These are phyloP conservation scores for Pythium angustatum DNA, from an alignment of 352 stramenopile species.

Conservation along the genomic window DNA sequence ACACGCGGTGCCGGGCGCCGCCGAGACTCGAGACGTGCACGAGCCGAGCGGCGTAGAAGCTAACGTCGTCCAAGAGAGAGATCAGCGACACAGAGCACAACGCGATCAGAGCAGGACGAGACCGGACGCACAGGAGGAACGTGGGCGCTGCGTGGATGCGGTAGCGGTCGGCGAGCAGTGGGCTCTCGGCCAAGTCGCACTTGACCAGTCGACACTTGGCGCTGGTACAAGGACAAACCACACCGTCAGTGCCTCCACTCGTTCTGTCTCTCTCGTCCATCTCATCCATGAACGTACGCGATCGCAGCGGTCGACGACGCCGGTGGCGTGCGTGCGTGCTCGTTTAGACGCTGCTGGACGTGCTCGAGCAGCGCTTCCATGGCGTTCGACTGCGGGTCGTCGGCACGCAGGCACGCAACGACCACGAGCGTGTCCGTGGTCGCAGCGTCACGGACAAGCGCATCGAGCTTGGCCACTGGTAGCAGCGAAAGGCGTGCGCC, in stretches of 20 bases:
- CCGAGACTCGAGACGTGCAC: slow-evolving; percentile 68
- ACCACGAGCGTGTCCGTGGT: slow-evolving; percentile 56
- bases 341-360: slow-evolving; percentile 41
- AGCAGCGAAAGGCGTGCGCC: slow-evolving; percentile 43
- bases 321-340: slow-evolving; percentile 4
- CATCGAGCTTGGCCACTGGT: slow-evolving; percentile 45
- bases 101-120: background rate
- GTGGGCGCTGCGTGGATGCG: slow-evolving; percentile 70
- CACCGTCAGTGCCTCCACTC: background rate
- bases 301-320: slow-evolving; percentile 6
- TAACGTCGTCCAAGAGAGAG: slow-evolving; percentile 26
- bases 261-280: background rate
- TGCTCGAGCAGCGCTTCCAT: slow-evolving; percentile 61
- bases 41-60: slow-evolving; percentile 64
- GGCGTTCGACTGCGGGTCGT: slow-evolving; percentile 59
- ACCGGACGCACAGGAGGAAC: slow-evolving; percentile 61
- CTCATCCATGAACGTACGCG: slow-evolving; percentile 5
- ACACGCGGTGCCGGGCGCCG: slow-evolving; percentile 46
- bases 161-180: slow-evolving; percentile 57
- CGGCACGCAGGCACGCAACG: slow-evolving; percentile 63
- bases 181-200: slow-evolving; percentile 70
- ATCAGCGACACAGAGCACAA: no score
- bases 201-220: slow-evolving; percentile 64
- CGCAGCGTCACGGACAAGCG: slow-evolving; percentile 43
- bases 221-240: slow-evolving; percentile 8